phyloP scores from a whole-genome alignment of 2,329 filamentous ascomycete species.

The Lachnellula willkommii region DNA sequence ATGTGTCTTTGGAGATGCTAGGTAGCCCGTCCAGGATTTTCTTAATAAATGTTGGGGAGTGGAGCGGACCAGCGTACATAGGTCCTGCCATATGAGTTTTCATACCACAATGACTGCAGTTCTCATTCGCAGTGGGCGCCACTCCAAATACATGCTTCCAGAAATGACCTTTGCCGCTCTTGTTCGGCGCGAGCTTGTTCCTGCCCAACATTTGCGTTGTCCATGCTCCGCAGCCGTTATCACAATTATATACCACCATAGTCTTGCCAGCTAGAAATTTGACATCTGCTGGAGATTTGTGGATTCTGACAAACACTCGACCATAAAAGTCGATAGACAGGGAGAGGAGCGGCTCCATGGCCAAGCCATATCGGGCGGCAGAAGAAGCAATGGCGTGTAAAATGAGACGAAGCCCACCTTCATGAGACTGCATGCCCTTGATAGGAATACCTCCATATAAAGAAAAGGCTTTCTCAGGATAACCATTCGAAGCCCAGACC shows the following conservation, averaged over 20 bases:
- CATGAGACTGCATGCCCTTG: conserved; percentile 81
- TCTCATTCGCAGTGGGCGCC: conserved; percentile 59
- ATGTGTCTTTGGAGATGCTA: conserved; percentile 59
- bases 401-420: conserved; percentile 82
- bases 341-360: conserved; percentile 85
- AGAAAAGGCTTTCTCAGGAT: conserved; percentile 88
- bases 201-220: conserved; percentile 71
- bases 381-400: conserved; percentile 74
- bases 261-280: conserved; percentile 88
- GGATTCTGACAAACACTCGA: conserved; percentile 78
- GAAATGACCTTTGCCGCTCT: conserved; percentile 62
- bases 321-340: conserved; percentile 96
- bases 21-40: conserved; percentile 70
- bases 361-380: conserved; percentile 77
- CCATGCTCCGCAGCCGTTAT: conserved; percentile 88
- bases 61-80: conserved; percentile 89
- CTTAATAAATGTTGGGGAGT: conserved; percentile 77
- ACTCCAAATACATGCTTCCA: conserved; percentile 75
- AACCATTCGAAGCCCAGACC: conserved; percentile 90
- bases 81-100: conserved; percentile 86
- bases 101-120: conserved; percentile 77
- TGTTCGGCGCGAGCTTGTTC: conserved; percentile 61
- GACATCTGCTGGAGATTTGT: conserved; percentile 74
- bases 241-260: conserved; percentile 90
- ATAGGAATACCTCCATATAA: conserved; percentile 88